Percentiles rank a stretch among this genome's conserved stretches.
Evolutionary conservation across 2,329 filamentous ascomycete genomes (phyloP).

Genomic region (Zymoseptoria tritici): DNA sequence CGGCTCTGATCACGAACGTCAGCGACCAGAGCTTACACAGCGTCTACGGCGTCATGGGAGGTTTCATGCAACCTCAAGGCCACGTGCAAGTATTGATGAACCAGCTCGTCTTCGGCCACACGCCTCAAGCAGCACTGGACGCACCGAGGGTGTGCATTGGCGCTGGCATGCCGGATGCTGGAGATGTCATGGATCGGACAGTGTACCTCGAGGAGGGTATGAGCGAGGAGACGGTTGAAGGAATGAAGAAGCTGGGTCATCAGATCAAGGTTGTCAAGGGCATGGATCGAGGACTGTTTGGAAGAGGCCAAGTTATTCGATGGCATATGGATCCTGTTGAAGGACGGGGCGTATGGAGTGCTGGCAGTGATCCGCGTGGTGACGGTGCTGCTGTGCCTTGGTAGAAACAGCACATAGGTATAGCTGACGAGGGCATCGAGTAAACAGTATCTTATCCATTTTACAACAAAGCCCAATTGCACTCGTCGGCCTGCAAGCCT

Average conservation of each 20-base stretch:
- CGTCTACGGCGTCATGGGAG: constrained; percentile 94
- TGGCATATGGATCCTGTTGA: constrained; percentile 62
- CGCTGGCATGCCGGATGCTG: constrained; percentile 58
- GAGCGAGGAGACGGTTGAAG: constrained; percentile 56
- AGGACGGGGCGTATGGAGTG: constrained; percentile 69
- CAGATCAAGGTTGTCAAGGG: constrained; percentile 61
- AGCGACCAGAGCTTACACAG: constrained; percentile 68
- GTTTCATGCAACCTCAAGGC: constrained; percentile 96
- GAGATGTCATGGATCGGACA: constrained; percentile 51
- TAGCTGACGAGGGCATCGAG: not conserved
- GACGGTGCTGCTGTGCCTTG: constrained; percentile 62
- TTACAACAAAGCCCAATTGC: too few relatives aligned
- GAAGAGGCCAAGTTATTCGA: constrained; percentile 78
- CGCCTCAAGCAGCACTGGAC: constrained; percentile 82
- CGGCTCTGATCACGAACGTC: constrained; percentile 75
- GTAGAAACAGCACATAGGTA: not conserved
- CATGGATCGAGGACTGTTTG: constrained; percentile 63
- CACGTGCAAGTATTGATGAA: constrained; percentile 90
- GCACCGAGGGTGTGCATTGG: constrained; percentile 86
- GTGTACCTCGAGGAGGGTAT: constrained; percentile 84
- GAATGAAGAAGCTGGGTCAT: constrained; percentile 64
- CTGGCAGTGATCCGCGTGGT: constrained; percentile 78
- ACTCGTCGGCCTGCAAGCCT: too few relatives aligned
- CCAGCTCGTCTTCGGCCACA: constrained; percentile 72
- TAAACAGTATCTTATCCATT: not conserved